phyloP scores from a whole-genome alignment of 2,329 filamentous ascomycete genomes.

The Aspergillus felis region DNA sequence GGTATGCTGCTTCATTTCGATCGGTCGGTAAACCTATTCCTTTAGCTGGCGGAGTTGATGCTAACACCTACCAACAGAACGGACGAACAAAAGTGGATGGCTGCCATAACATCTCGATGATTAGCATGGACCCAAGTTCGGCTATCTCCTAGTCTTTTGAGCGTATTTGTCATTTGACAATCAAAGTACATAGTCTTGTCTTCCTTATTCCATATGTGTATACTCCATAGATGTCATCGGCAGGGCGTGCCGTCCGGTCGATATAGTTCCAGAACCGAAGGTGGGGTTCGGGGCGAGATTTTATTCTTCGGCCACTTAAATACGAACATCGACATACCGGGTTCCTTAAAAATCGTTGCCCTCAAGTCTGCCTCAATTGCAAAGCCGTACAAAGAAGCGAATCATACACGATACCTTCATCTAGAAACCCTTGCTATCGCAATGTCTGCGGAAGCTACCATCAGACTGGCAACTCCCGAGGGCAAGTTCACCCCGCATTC shows the following conservation, averaged over 20 bases:
- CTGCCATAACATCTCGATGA: slow-evolving; percentile 59
- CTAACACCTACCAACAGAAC: slow-evolving; percentile 42
- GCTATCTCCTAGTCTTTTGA: neutral
- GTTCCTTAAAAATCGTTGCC: neutral
- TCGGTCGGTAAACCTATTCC: slow-evolving; percentile 41
- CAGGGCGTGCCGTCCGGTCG: neutral
- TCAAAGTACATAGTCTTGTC: neutral
- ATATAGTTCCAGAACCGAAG: neutral
- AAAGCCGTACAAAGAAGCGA: neutral
- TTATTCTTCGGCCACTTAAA: neutral
- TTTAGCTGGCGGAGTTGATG: neutral
- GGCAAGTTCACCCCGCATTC: slow-evolving; percentile 21
- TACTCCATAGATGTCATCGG: neutral
- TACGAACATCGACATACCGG: neutral
- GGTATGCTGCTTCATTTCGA: slow-evolving; percentile 65
- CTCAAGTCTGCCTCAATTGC: neutral
- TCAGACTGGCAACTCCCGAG: slow-evolving; percentile 40
- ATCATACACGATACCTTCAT: neutral
- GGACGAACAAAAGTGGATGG: slow-evolving; percentile 84
- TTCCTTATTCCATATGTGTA: neutral
- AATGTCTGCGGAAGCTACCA: slow-evolving; percentile 35
- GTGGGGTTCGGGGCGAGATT: neutral
- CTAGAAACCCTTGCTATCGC: neutral
- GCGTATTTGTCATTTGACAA: neutral
- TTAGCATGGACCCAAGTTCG: neutral